Evolutionary conservation across 345 rosid genomes (phyloP).

Genomic region (Citrus inodora): DNA sequence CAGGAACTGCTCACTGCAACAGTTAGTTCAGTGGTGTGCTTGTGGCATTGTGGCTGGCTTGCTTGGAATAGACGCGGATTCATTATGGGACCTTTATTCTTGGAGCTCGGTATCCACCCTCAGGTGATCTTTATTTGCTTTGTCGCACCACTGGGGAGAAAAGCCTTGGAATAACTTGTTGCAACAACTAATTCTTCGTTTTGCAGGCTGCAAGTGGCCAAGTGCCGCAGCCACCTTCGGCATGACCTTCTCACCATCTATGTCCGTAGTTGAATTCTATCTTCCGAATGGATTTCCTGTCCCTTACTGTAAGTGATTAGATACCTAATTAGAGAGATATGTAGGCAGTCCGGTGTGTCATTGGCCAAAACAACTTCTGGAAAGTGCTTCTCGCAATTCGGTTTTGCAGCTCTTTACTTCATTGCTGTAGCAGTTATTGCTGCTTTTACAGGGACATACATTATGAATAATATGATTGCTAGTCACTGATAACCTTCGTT

Average conservation of each 20-base stretch:
- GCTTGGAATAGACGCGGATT: conserved; percentile 47
- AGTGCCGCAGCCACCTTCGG: conserved; percentile 20
- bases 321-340: too few relatives aligned
- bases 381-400: neutral
- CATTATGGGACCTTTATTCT: conserved; percentile 35
- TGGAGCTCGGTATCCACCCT: conserved; percentile 44
- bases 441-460: conserved; percentile 16
- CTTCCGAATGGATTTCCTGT: conserved; percentile 22
- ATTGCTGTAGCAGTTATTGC: conserved; percentile 1
- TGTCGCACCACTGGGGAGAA: neutral
- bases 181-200: neutral
- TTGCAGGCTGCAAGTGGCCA: conserved; percentile 4
- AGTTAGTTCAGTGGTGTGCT: conserved; percentile 17
- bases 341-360: neutral
- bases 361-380: neutral
- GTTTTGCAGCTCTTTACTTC: conserved; percentile 20
- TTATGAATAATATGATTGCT: conserved; percentile 11
- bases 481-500: conserved; percentile 15
- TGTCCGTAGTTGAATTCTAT: conserved; percentile 24
- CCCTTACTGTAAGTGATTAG: conserved; percentile 6
- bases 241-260: conserved; percentile 25
- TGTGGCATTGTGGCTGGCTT: conserved; percentile 33
- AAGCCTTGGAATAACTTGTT: neutral
- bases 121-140: conserved; percentile 13
- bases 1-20: conserved; percentile 14